Conservation (phyloP, 371 early-diverging fungal genomes). For the Mucor lusitanicus region DNA sequence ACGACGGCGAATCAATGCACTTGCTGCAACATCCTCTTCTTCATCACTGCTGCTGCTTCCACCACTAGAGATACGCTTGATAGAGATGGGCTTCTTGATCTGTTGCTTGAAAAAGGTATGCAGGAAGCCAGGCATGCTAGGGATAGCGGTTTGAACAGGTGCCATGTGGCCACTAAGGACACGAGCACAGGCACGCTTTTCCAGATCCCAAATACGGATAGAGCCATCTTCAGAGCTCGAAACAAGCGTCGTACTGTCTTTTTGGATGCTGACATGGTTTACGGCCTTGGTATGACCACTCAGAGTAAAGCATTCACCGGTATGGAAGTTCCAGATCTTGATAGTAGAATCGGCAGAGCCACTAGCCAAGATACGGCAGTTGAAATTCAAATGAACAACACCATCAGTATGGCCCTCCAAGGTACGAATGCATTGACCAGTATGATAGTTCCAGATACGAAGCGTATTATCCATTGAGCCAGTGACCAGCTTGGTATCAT, state of each 20-base stretch:
- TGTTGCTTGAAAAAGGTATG: constrained; percentile 31
- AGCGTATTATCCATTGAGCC: constrained; percentile 94
- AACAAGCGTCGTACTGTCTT: constrained; percentile 52
- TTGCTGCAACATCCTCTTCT: constrained; percentile 7
- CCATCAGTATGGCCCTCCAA: constrained; percentile 85
- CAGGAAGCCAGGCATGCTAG: constrained; percentile 46
- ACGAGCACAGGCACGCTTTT: constrained; percentile 64
- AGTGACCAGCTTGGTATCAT: constrained; percentile 80
- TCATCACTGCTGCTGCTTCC: constrained; percentile 14
- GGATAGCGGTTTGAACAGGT: constrained; percentile 70
- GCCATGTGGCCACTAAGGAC: constrained; percentile 76
- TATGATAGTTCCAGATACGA: constrained; percentile 96
- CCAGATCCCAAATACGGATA: constrained; percentile 80
- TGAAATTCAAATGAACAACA: constrained; percentile 86
- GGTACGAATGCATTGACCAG: constrained; percentile 84
- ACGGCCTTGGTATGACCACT: constrained; percentile 81
- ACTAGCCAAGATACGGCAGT: constrained; percentile 77
- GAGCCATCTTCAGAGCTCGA: constrained; percentile 78
- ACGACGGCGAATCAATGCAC: constrained; percentile 9
- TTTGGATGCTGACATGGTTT: constrained; percentile 76
- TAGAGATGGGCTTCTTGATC: not conserved
- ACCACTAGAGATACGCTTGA: not conserved
- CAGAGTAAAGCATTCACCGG: constrained; percentile 76
- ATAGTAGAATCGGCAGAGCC: constrained; percentile 90
- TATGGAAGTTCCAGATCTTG: constrained; percentile 89